Evolutionary conservation across 108 stramenopile genomes (phyloP), one percentile per base, ranked within the genome.

Genomic region (Chaetoceros tenuissimus): DNA sequence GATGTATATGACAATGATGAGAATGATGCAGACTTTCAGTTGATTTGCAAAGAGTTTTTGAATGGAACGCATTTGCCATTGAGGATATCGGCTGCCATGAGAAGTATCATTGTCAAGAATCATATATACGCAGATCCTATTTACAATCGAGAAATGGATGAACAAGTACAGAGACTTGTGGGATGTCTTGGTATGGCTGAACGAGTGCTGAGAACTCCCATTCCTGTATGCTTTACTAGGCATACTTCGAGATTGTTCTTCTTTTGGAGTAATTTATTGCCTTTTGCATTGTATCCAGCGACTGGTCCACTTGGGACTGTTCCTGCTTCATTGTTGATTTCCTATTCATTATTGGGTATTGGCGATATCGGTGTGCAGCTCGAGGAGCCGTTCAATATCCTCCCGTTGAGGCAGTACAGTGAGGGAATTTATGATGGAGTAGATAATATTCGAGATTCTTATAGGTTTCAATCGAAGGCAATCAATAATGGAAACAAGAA

Each of bases 311-410:
- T 74, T 0, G 58, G 45, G 25, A 78, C 77, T 0, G 23, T 78
- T 2, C 77, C 77, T 1, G 25, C 65, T n/a, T 63, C 77, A 3
- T 57, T 77, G 8, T 44, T 45, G 34, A 55, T 68, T 21, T 66
- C 73, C 17, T 78, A 71, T 49, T 60, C 70, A 29, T 55, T 78
- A 0, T 52, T 78, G 66, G 73, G 72, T 23, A 73, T 78, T 25
- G 77, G 71, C 26, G 77, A 78, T 64, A 71, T 73, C 28, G 66
- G 73, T 58, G 75, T 77, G 17, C 72, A 77, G 40, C 53, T 77
- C 20, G 77, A 78, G 48, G 77, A 78, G 51, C 77, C 77, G 20
- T 78, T 74, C 46, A 63, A 78, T 46, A 71, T 78, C 20, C 44
- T 78, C 16, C 77, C 77, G 3, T 46, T 78, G 18, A 51, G 77